Base-by-base conservation (phyloP, 2,329 filamentous ascomycete genomes). In the Teratosphaeria destructans region DNA sequence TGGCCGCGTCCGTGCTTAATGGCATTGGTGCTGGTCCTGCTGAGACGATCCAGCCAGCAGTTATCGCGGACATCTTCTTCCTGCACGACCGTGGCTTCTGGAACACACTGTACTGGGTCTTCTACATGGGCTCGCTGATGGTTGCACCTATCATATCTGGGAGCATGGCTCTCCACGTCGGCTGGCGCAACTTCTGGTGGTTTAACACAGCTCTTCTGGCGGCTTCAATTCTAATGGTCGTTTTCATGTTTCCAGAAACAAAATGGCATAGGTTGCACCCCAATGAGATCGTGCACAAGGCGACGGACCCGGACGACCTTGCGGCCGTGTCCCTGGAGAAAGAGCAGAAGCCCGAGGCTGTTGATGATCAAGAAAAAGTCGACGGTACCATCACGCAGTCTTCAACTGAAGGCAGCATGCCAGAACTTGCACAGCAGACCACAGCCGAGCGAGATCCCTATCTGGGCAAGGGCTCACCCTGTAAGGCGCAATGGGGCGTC, bases 121-220 rank as follows among this genome's bases (percentile, higher is more conserved):
- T 80, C 12, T 86, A 86, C 69, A 85, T 86, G 75, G 83, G 82
- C 2, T 79, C 80, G 11, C 72, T 86, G 27, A 85, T 84, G 82
- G 78, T 82, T 57, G 81, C 77, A 47, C 67, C 68, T 1, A 85
- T 85, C 60, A 77, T 85, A 55, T 75, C 82, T 0, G 85, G 85
- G 1, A 72, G 81, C 0, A 87, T 87, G 83, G 78, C 82, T 1
- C 73, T 81, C 52, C 77, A 81, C 39, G 68, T 80, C 3, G 83
- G 83, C 55, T 85, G 82, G 81, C 75, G 82, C 29, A 83, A 74
- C 66, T 87, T 87, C 69, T 87, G 83, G 81, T 87, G 84, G 84
- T 74, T 87, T 62, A 85, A 86, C 63, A 80, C 82, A 2, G 84
- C 69, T 1, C 56, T 86, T 1, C 71, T 84, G 2, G 79, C 73